These are phyloP conservation scores for Croton setiger DNA, from an alignment of 441 rosid genomes.

Conservation along the genomic window DNA sequence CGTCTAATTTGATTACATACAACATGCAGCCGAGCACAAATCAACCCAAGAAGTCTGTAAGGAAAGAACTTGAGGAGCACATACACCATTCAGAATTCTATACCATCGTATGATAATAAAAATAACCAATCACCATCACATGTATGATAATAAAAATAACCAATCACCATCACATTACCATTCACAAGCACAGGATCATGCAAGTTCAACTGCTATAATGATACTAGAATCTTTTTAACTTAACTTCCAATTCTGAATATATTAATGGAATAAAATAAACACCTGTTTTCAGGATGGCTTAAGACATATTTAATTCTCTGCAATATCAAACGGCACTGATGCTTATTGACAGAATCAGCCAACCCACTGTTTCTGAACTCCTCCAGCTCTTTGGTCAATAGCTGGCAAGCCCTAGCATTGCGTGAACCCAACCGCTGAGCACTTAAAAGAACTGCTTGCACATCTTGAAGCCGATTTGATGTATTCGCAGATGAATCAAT, in stretches of 20 bases:
- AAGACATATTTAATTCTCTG: constrained; percentile 87
- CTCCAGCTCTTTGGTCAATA: constrained; percentile 87
- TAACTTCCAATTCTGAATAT: neutral
- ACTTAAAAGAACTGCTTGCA: constrained; percentile 89
- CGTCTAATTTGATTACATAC: neutral
- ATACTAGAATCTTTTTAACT: constrained; percentile 8
- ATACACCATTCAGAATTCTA: neutral
- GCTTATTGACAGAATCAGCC: constrained; percentile 95
- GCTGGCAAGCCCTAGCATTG: constrained; percentile 75
- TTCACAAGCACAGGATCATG: constrained; percentile 10
- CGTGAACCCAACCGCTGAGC: constrained; percentile 95
- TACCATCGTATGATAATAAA: neutral
- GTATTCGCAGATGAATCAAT: constrained; percentile 73
- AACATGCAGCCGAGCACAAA: neutral
- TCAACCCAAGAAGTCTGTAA: neutral
- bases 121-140: neutral
- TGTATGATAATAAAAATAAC: neutral
- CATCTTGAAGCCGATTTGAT: constrained; percentile 90
- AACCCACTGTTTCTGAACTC: constrained; percentile 75
- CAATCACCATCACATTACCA: neutral
- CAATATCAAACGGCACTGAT: constrained; percentile 87
- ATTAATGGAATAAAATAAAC: constrained; percentile 21
- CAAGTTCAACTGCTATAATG: constrained; percentile 12
- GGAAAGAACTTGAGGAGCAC: neutral
- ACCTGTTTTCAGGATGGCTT: constrained; percentile 74